phyloP scores from a whole-genome alignment of 768 basidiomycete species.

The Boletus insuetus region DNA sequence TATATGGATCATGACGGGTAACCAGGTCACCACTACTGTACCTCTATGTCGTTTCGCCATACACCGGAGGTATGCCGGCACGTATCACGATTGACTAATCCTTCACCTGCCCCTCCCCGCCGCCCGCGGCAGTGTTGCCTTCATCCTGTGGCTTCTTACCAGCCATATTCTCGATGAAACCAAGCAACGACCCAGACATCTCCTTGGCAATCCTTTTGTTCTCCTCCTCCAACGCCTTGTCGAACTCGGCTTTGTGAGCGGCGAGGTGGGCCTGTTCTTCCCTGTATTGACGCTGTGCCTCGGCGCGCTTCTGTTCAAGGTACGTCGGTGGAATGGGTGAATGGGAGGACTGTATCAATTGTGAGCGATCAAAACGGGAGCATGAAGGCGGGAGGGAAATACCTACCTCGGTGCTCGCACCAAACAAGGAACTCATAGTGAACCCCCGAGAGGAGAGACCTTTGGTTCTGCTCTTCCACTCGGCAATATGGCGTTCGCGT shows the following conservation, averaged over 20 bases:
- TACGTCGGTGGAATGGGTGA: constrained; percentile 46
- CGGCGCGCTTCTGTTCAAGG: constrained; percentile 49
- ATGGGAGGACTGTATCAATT: constrained; percentile 14
- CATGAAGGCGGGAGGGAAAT: background rate
- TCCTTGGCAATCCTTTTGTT: constrained; percentile 46
- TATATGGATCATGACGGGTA: constrained; percentile 1
- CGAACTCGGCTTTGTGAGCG: constrained; percentile 49
- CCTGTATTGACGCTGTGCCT: constrained; percentile 49
- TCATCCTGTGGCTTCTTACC: constrained; percentile 21
- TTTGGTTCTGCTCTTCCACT: constrained; percentile 62
- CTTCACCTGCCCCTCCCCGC: constrained; percentile 10
- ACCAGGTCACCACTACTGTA: constrained; percentile 1
- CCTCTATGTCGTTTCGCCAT: constrained; percentile 2
- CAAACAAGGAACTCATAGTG: constrained; percentile 47
- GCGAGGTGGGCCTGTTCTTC: constrained; percentile 54
- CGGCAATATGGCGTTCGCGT: constrained; percentile 73
- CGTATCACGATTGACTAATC: background rate
- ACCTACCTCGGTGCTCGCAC: constrained; percentile 32
- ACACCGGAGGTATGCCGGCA: background rate
- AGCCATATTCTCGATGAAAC: constrained; percentile 23
- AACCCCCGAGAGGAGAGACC: constrained; percentile 39
- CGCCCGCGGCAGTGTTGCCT: constrained; percentile 5
- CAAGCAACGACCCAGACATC: constrained; percentile 44
- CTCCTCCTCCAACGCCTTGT: constrained; percentile 50
- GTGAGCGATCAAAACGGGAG: background rate